Percentiles rank a stretch among this genome's conserved stretches.
Conservation (phyloP, 208 protist species). For the Perkinsela sp. region DNA sequence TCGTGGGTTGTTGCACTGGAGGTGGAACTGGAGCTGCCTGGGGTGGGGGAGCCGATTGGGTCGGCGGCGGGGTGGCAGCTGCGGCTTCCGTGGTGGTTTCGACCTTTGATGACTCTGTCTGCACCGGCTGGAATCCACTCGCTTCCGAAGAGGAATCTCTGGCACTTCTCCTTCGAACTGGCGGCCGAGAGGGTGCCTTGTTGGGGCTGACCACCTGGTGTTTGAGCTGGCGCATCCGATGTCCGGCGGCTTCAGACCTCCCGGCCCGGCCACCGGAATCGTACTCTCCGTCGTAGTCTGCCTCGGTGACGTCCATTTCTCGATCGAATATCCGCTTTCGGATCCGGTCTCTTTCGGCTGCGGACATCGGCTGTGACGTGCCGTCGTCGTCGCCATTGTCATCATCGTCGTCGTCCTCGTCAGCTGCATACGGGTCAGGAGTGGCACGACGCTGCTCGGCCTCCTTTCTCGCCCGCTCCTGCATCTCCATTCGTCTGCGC, state of each 20-base stretch:
- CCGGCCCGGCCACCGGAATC: not conserved
- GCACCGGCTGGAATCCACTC: too few relatives aligned
- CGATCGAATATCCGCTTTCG: not conserved
- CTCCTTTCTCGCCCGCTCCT: not conserved
- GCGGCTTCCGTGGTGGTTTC: not conserved
- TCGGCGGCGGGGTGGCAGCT: not conserved
- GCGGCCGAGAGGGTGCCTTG: not conserved
- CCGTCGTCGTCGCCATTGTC: not conserved
- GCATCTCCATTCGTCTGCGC: not conserved
- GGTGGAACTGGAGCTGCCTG: not conserved
- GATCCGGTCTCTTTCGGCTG: not conserved
- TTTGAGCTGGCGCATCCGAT: not conserved
- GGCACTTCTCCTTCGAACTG: not conserved
- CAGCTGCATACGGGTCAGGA: not conserved
- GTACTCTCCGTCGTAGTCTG: not conserved
- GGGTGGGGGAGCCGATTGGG: too few relatives aligned
- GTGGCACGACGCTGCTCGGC: not conserved
- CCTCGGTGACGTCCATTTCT: not conserved
- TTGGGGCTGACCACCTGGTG: not conserved
- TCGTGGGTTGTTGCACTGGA: not conserved
- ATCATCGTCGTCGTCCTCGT: not conserved
- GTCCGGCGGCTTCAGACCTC: not conserved
- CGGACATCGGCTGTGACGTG: not conserved
- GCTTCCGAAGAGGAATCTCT: too few relatives aligned
- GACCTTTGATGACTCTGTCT: too few relatives aligned